A percentile compares a stretch with the other conserved stretches of the same genome.
phyloP scores from a whole-genome alignment of 306 rosid species.

The Begonia masoniana region DNA sequence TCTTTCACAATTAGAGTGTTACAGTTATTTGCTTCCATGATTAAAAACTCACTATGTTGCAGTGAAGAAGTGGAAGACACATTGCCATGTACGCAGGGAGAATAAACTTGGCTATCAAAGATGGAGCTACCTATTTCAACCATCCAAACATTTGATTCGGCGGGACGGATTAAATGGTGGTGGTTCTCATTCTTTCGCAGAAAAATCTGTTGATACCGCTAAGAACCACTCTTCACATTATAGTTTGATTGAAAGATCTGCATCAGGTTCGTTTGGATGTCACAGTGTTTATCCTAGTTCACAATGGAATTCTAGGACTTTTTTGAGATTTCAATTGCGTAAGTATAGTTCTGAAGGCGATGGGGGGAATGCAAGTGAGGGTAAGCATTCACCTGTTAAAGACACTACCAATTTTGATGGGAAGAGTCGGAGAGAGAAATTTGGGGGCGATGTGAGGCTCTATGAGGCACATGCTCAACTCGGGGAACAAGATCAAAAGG shows the following conservation, averaged over 20 bases:
- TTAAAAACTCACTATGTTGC: too few species aligned
- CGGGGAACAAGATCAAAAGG: conserved; percentile 79
- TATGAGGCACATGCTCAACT: conserved; percentile 53
- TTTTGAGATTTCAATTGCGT: conserved; percentile 39
- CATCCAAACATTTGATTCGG: conserved; percentile 32
- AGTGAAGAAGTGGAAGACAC: conserved; percentile 7
- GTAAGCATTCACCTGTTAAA: conserved; percentile 43
- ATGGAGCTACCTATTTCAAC: conserved; percentile 46
- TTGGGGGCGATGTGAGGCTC: conserved; percentile 27
- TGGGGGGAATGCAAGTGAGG: conserved; percentile 76
- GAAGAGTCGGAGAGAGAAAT: conserved; percentile 25
- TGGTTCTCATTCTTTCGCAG: conserved; percentile 24
- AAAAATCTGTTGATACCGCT: conserved; percentile 9
- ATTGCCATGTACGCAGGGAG: conserved; percentile 64
- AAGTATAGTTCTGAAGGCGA: conserved; percentile 72
- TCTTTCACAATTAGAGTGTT: too few species aligned
- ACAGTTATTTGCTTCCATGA: too few species aligned
- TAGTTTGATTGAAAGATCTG: conserved; percentile 28
- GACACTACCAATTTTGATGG: conserved; percentile 35
- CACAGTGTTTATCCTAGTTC: conserved; percentile 11
- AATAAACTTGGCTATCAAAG: conserved; percentile 53
- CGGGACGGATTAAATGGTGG: conserved; percentile 16
- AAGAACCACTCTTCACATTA: conserved; percentile 20
- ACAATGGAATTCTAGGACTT: not conserved
- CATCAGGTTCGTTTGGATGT: conserved; percentile 22